Conservation (phyloP, 257 asterid species). For the Nemophila menziesii region DNA sequence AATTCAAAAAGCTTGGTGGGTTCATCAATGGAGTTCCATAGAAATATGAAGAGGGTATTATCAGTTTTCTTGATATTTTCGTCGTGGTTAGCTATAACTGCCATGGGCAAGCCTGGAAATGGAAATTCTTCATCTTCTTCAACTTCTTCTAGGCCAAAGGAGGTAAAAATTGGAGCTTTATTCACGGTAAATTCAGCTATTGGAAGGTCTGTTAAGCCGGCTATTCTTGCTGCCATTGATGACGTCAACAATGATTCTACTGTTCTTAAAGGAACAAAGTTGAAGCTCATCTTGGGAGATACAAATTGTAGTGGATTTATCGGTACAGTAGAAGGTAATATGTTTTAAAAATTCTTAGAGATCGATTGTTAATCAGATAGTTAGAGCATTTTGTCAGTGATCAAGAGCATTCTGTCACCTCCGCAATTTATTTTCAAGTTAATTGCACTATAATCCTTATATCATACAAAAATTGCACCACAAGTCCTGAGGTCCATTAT, state of each 20-base stretch:
- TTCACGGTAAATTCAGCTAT: conserved; percentile 46
- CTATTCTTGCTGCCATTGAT: conserved; percentile 46
- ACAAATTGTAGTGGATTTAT: conserved; percentile 70
- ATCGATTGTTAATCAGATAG: not conserved
- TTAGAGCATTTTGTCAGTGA: not conserved
- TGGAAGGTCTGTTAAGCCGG: conserved; percentile 51
- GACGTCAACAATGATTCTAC: conserved; percentile 51
- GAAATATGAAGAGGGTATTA: not conserved
- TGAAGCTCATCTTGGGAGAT: conserved; percentile 51
- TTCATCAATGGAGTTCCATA: no score
- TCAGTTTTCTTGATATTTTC: not conserved
- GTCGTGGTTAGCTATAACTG: not conserved
- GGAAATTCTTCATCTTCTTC: not conserved
- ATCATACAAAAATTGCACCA: no score
- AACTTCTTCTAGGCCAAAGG: conserved; percentile 10
- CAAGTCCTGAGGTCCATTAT: no score
- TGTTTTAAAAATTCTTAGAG: no score
- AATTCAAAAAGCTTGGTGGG: not conserved
- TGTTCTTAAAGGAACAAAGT: conserved; percentile 30
- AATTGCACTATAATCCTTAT: no score
- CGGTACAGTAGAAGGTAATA: conserved; percentile 57
- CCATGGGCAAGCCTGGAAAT: not conserved
- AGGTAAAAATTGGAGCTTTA: conserved; percentile 49
- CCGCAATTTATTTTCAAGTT: no score
- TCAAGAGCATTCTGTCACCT: no score